Evolutionary conservation across 2,329 filamentous ascomycete genomes (phyloP).

Genomic region (Hypoxylon sp.): DNA sequence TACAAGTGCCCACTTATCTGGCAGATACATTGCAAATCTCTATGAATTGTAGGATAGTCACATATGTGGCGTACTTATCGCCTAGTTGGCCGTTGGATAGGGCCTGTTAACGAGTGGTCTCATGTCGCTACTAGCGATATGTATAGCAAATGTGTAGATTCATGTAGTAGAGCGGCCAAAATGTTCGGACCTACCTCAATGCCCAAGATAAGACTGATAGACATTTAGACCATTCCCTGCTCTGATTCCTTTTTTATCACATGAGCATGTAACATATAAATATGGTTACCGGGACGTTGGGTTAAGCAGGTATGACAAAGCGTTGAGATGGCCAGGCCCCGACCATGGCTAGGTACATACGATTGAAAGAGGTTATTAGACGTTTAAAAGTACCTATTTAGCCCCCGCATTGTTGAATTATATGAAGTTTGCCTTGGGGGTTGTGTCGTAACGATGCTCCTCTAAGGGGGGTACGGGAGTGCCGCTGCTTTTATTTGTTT

Average conservation of each 20-base stretch:
- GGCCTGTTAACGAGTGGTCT: background rate
- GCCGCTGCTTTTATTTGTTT: constrained; percentile 5
- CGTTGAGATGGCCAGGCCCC: background rate
- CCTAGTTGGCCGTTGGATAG: background rate
- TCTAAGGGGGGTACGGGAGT: background rate
- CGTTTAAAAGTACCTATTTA: background rate
- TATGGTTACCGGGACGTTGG: constrained; percentile 3
- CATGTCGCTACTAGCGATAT: background rate
- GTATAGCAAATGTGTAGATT: background rate
- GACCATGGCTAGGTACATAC: background rate
- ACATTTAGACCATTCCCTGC: background rate
- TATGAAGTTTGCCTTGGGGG: constrained; percentile 8
- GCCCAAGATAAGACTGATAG: background rate
- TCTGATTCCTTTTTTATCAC: background rate
- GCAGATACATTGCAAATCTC: background rate
- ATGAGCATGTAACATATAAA: constrained; percentile 16
- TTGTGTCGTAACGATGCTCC: constrained; percentile 14
- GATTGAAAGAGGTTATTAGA: background rate
- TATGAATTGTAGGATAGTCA: background rate
- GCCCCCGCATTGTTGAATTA: constrained; percentile 5
- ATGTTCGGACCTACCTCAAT: background rate
- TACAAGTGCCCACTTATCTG: background rate
- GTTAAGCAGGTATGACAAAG: constrained; percentile 11
- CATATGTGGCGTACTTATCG: background rate
- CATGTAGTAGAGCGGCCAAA: background rate